Evolutionary conservation across 805 yeast genomes (phyloP), one percentile per base, ranked within the genome.

Genomic region (Alloascoidea hylecoeti): DNA sequence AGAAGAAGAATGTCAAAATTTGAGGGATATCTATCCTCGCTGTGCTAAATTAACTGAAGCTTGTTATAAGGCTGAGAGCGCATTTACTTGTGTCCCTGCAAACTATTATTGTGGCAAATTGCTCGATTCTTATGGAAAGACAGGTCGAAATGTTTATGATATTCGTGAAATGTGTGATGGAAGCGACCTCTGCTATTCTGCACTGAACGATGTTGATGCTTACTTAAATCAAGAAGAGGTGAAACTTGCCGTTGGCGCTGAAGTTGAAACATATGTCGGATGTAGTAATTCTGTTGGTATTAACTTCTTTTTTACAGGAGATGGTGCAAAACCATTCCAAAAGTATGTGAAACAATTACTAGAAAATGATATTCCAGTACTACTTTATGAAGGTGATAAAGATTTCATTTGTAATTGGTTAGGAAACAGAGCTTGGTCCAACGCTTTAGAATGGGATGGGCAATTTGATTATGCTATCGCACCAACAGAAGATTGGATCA

Each of bases 341-440:
- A 66, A 64, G 48, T 72, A 70, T 41, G 79, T 84, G 35, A 63
- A 73, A 17, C 72, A 72, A 36, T n/a, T n/a, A n/a, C n/a, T n/a
- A 61, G 75, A 77, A 48, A 57, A 66, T 39, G 75, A 69, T 14
- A 51, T 78, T 37, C 88, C 89, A 17, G 84, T 80, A 4, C 65
- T 81, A 51, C 68, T 80, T 41, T 81, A 81, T 47, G 89, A 88
- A 13, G 94, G 92, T 55, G 89, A 80, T 55, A 79, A 80, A 57
- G 92, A 80, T 56, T 80, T 69, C 54, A 80, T 80, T 49, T 80
- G 92, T 55, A 80, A 80, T 61, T 80, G 89, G 89, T 61, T 80
- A 47, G 92, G 89, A 46, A 80, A 80, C 61, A 71, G 70, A 46
- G 88, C 80, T 9, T 79, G 88, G 88, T 57, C 81, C 14, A 67